Base-by-base conservation (phyloP, 139 green algal species). In the Parachlorella kessleri region DNA sequence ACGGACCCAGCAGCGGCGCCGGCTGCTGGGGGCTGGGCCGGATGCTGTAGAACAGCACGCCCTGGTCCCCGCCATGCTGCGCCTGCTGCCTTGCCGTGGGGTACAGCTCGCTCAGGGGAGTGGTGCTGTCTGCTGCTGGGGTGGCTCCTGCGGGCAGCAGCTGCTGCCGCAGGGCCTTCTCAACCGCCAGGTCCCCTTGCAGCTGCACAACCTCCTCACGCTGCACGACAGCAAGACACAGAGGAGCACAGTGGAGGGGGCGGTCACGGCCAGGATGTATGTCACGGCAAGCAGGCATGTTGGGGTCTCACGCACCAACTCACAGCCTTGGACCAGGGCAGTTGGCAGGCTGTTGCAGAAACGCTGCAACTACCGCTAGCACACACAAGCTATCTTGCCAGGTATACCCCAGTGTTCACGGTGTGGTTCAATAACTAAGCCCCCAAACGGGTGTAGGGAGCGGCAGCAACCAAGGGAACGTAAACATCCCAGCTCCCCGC, bases 21-120 rank as follows among this genome's bases (percentile, higher is more conserved):
- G 70, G 39, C 14, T 72, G 69, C 30, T 70, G 63, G 36, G 63
- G 41, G 33, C 28, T 24, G 18, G 72, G 75, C 28, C 86, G 78
- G 8, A 89, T 73, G 76, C 70, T 87, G 72, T 85, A 87, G 42
- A 83, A 87, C 42, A 90, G 67, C 26, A 89, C 40, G 48, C 21
- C 21, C 14, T 14, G 14, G 21, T 59, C 48, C 21, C 14, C 48
- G 14, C 21, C n/a, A n/a, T n/a, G n/a, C n/a, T n/a, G n/a, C n/a
- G n/a, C n/a, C n/a, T n/a, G n/a, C n/a, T n/a, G n/a, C n/a, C n/a
- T n/a, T n/a, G n/a, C n/a, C n/a, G n/a, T n/a, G n/a, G n/a, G n/a
- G n/a, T n/a, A n/a, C n/a, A n/a, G 48, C 14, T 59, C 48, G 48
- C 21, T 59, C 14, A 14, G 14, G 21, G 48, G 14, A 59, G 48